These are phyloP conservation scores for Ceratobasidium theobromae DNA, from an alignment of 1,284 basidiomycete species.

Conservation along the genomic window DNA sequence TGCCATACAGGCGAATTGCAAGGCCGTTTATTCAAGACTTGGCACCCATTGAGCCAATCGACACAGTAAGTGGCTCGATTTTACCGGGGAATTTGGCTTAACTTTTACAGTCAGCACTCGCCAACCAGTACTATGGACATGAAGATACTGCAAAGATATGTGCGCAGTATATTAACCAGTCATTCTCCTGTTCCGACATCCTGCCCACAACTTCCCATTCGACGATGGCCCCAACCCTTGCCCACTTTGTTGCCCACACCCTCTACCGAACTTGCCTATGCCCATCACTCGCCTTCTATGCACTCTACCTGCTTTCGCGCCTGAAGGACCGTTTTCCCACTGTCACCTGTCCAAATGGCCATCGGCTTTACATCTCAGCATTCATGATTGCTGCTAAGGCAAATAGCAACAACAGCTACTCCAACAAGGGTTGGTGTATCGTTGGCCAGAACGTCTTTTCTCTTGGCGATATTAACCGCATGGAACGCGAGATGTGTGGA, in stretches of 20 bases:
- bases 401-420: slow-evolving; percentile 69
- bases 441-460: slow-evolving; percentile 53
- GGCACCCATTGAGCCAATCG: too few species aligned
- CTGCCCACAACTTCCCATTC: slow-evolving; percentile 37
- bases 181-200: slow-evolving; percentile 70
- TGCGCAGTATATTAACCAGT: slow-evolving; percentile 74
- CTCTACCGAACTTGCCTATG: slow-evolving; percentile 87
- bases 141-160: slow-evolving; percentile 64
- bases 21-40: too few species aligned
- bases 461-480: slow-evolving; percentile 54
- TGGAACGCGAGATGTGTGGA: slow-evolving; percentile 65
- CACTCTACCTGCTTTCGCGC: slow-evolving; percentile 50
- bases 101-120: not conserved
- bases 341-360: slow-evolving; percentile 52
- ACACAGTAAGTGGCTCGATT: too few species aligned
- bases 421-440: slow-evolving; percentile 54
- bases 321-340: slow-evolving; percentile 52
- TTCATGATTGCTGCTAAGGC: slow-evolving; percentile 50
- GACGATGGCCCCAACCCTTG: slow-evolving; percentile 53
- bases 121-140: slow-evolving; percentile 66
- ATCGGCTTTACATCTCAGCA: slow-evolving; percentile 54
- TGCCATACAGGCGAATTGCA: too few species aligned
- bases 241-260: slow-evolving; percentile 86
- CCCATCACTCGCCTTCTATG: slow-evolving; percentile 56
- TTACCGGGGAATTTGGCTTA: too few species aligned